Evolutionary conservation across 2,329 filamentous ascomycete genomes (phyloP).

Genomic region (Penicillium sp.): DNA sequence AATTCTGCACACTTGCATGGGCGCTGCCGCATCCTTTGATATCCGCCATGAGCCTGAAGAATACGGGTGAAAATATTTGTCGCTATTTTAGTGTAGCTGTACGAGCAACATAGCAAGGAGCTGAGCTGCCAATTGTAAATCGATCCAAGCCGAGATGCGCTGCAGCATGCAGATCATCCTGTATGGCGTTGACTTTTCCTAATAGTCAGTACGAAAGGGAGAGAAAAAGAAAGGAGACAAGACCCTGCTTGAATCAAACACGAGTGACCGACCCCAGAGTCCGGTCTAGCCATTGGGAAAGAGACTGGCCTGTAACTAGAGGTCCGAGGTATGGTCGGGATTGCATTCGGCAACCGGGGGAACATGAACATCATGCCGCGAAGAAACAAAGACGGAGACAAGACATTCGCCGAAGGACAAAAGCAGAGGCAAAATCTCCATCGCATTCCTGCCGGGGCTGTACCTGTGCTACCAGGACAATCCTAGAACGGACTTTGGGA

Average conservation of each 20-base stretch:
- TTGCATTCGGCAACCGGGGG: background rate
- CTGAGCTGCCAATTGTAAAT: background rate
- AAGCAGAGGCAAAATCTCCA: background rate
- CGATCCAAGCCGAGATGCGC: background rate
- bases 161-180: background rate
- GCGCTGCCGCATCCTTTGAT: background rate
- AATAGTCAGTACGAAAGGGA: conserved; percentile 1
- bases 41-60: background rate
- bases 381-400: no score
- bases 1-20: conserved; percentile 16
- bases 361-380: background rate
- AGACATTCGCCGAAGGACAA: background rate
- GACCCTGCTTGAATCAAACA: no score
- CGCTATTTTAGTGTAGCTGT: no score
- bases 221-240: no score
- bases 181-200: background rate
- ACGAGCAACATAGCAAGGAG: no score
- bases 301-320: conserved; percentile 7
- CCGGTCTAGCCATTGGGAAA: conserved; percentile 6
- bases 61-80: no score
- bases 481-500: conserved; percentile 1
- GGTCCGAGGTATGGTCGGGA: conserved; percentile 7
- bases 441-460: background rate
- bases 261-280: background rate
- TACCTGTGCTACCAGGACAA: conserved; percentile 4